Percentiles rank a stretch among this genome's conserved stretches.
Evolutionary conservation across 495 filamentous ascomycete species (phyloP).

Genomic region (Collariella sp.): DNA sequence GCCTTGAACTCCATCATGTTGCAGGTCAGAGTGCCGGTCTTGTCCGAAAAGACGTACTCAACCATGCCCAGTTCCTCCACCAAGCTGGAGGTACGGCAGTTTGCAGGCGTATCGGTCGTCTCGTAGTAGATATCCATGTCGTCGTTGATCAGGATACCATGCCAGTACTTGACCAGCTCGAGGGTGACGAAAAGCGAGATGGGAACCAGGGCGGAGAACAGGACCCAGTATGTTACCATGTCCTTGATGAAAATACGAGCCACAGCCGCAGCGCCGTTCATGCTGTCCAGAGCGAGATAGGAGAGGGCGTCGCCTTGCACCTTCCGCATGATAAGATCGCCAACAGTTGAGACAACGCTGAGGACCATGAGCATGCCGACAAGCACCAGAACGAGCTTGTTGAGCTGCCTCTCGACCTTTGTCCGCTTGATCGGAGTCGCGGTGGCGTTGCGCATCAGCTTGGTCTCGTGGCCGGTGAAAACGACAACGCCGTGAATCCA

Average conservation of each 20-base stretch:
- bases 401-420: constrained; percentile 86
- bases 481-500: constrained; percentile 97
- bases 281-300: constrained; percentile 59
- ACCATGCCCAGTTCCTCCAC: constrained; percentile 98
- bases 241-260: constrained; percentile 85
- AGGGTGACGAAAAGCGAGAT: constrained; percentile 98
- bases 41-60: constrained; percentile 98
- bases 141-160: constrained; percentile 93
- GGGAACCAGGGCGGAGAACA: constrained; percentile 95
- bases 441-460: constrained; percentile 97
- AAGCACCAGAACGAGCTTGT: constrained; percentile 85
- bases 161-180: constrained; percentile 95
- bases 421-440: constrained; percentile 97
- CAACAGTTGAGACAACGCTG: constrained; percentile 81
- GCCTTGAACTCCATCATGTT: constrained; percentile 99
- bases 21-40: constrained; percentile 97
- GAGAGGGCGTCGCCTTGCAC: constrained; percentile 49
- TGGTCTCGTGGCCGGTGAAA: constrained; percentile 98
- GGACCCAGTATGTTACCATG: constrained; percentile 95
- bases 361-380: constrained; percentile 74
- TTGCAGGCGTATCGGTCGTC: constrained; percentile 87
- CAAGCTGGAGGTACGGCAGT: constrained; percentile 89
- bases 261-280: constrained; percentile 37
- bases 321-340: constrained; percentile 72
- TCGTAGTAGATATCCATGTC: constrained; percentile 98